Evolutionary conservation across 257 asterid genomes (phyloP).

Genomic region (Solanum chiquidenum): DNA sequence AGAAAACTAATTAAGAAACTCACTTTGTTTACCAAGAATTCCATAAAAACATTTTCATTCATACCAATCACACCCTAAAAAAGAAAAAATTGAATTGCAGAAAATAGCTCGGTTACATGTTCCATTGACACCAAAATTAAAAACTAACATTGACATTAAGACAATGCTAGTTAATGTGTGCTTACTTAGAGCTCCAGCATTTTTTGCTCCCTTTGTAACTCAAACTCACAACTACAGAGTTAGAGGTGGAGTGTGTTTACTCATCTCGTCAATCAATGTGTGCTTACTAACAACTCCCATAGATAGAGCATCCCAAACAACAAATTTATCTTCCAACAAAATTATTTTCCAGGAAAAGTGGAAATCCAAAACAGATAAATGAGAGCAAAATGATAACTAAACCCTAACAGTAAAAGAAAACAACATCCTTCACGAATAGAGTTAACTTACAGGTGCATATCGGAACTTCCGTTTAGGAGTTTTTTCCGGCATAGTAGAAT

Average conservation of each 20-base stretch:
- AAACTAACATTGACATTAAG: neutral
- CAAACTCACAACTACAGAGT: too few species aligned
- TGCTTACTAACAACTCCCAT: neutral
- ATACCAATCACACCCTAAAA: neutral
- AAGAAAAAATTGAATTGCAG: neutral
- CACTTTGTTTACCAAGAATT: neutral
- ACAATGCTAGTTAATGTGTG: neutral
- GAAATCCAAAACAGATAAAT: neutral
- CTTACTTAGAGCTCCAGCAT: neutral
- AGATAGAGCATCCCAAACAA: neutral
- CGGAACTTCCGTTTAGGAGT: conserved; percentile 68
- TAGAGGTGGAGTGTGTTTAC: neutral
- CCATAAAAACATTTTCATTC: neutral
- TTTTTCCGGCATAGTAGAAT: conserved; percentile 10
- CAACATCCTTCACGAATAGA: neutral
- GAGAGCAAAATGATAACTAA: neutral
- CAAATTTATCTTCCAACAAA: neutral
- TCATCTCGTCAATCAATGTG: neutral
- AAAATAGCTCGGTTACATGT: neutral
- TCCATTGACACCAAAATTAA: neutral
- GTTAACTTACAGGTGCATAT: conserved; percentile 49
- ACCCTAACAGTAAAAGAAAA: neutral
- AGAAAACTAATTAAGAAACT: neutral
- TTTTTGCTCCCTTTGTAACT: neutral
- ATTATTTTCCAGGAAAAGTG: neutral